phyloP scores from a whole-genome alignment of 371 early-diverging fungal species.

The Sporodiniella umbellata region DNA sequence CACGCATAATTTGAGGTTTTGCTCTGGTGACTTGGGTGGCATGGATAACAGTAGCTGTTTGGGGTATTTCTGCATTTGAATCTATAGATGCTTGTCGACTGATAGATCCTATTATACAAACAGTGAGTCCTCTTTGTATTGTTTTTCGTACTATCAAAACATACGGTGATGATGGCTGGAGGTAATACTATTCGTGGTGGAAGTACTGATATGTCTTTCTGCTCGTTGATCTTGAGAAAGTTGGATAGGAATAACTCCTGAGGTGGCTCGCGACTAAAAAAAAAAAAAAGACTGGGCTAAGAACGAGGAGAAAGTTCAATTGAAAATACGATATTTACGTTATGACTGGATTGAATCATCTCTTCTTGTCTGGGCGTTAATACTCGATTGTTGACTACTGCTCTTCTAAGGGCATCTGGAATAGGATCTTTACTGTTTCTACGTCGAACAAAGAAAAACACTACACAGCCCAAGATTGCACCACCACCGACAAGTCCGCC shows the following conservation, averaged over 20 bases:
- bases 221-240: conserved; percentile 8
- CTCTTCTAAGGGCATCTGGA: conserved; percentile 21
- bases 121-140: conserved; percentile 9
- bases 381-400: not conserved
- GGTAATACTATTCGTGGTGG: conserved; percentile 2
- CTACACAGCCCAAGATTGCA: conserved; percentile 19
- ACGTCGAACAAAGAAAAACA: conserved; percentile 14
- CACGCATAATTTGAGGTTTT: conserved; percentile 44
- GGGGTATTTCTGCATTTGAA: conserved; percentile 19
- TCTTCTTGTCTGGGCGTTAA: conserved; percentile 4
- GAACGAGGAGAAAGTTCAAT: not conserved
- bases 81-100: conserved; percentile 22
- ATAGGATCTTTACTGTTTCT: conserved; percentile 22
- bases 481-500: conserved; percentile 29
- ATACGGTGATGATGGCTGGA: conserved; percentile 9
- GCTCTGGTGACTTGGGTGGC: conserved; percentile 43
- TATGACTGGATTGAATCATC: conserved; percentile 6
- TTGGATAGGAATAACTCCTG: conserved; percentile 48
- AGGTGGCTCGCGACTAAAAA: conserved; percentile 16
- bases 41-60: conserved; percentile 20
- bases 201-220: not conserved
- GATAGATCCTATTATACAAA: not conserved
- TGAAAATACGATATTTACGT: not conserved
- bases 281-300: too few relatives aligned
- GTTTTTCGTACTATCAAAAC: too few relatives aligned